phyloP scores from a whole-genome alignment of 1,284 basidiomycete species.

The Rhodotorula sp. region DNA sequence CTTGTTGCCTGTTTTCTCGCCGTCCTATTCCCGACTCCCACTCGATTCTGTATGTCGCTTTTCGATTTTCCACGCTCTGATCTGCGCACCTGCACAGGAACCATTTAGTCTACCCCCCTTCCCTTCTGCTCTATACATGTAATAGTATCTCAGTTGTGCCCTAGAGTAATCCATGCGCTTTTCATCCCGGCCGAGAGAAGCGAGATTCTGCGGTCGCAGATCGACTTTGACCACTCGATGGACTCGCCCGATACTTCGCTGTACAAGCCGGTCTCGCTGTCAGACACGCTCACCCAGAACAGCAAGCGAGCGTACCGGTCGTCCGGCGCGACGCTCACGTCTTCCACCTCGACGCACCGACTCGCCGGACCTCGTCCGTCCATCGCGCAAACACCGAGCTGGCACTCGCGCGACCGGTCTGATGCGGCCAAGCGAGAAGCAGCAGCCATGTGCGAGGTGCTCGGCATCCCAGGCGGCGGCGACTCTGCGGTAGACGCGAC shows the following conservation, averaged over 20 bases:
- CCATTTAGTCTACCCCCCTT: not conserved
- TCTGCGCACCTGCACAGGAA: no score
- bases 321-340: not conserved
- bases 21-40: not conserved
- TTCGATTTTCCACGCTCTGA: no score
- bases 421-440: slow-evolving; percentile 20
- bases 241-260: slow-evolving; percentile 17
- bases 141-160: not conserved
- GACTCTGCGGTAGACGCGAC: slow-evolving; percentile 13
- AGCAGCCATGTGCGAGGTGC: slow-evolving; percentile 1
- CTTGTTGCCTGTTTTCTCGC: not conserved
- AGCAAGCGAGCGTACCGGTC: slow-evolving; percentile 17
- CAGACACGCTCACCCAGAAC: slow-evolving; percentile 24
- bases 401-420: slow-evolving; percentile 7
- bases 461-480: slow-evolving; percentile 2
- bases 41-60: no score
- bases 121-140: not conserved
- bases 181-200: not conserved
- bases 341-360: not conserved
- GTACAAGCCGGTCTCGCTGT: slow-evolving; percentile 29
- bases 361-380: slow-evolving; percentile 5
- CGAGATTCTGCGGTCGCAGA: not conserved
- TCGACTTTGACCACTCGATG: not conserved
- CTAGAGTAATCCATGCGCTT: not conserved
- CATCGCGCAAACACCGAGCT: slow-evolving; percentile 3